Evolutionary conservation across 225 moss, liverwort and hornwort genomes (phyloP).

Genomic region (Sphagnum contortum): DNA sequence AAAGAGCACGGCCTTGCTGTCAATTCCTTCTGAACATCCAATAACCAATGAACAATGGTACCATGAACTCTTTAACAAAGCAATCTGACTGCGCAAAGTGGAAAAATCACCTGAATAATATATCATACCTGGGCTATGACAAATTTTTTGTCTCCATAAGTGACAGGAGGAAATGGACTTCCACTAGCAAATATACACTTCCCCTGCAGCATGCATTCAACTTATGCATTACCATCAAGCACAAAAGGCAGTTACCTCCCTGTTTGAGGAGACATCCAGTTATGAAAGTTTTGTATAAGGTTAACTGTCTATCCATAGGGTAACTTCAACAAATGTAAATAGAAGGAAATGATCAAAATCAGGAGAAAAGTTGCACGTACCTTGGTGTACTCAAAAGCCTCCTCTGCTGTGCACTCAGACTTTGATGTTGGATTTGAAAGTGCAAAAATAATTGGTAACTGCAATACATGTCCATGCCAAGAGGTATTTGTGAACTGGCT

Average conservation of each 20-base stretch:
- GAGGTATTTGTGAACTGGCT: too few relatives aligned
- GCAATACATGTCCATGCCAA: slow-evolving; percentile 6
- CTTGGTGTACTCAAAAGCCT: slow-evolving; percentile 74
- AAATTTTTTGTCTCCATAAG: slow-evolving; percentile 55
- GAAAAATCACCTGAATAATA: not conserved
- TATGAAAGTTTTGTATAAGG: too few relatives aligned
- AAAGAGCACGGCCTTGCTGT: too few relatives aligned
- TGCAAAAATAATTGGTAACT: slow-evolving; percentile 87
- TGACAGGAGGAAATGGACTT: slow-evolving; percentile 73
- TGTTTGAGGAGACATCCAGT: not conserved
- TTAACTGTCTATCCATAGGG: too few relatives aligned
- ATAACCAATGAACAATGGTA: too few relatives aligned
- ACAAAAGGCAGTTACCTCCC: too few relatives aligned
- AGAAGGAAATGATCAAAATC: too few relatives aligned
- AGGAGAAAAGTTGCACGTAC: slow-evolving; percentile 11
- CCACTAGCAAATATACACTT: slow-evolving; percentile 89
- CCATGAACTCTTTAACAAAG: too few relatives aligned
- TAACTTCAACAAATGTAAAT: too few relatives aligned
- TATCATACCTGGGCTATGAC: slow-evolving; percentile 59
- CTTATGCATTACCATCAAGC: too few relatives aligned
- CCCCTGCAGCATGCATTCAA: slow-evolving; percentile 37
- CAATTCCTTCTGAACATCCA: too few relatives aligned
- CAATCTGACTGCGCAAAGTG: too few relatives aligned
- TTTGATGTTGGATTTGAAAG: slow-evolving; percentile 86
- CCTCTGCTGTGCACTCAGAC: slow-evolving; percentile 93